Evolutionary conservation across 768 basidiomycete genomes (phyloP).

Genomic region (Kondoa malvinella): DNA sequence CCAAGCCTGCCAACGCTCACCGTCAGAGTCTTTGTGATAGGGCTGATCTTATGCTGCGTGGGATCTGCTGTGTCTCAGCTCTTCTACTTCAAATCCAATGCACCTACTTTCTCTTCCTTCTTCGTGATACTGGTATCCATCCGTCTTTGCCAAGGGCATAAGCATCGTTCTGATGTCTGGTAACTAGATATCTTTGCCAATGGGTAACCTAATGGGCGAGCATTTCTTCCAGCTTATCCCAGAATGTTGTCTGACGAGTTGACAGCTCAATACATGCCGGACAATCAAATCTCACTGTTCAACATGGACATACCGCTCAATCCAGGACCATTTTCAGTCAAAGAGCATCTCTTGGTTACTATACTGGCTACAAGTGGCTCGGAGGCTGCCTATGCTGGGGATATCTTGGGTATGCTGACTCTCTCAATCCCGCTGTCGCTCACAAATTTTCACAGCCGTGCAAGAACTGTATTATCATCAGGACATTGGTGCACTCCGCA

Average conservation of each 20-base stretch:
- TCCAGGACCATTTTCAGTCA: constrained; percentile 27
- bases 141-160: no score
- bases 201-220: constrained; percentile 28
- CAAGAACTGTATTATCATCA: constrained; percentile 28
- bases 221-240: no score
- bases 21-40: constrained; percentile 25
- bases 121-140: constrained; percentile 25
- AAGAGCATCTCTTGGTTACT: constrained; percentile 26
- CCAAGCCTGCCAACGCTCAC: constrained; percentile 27
- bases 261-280: constrained; percentile 22
- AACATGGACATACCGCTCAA: constrained; percentile 18
- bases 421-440: constrained; percentile 15
- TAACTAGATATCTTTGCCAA: constrained; percentile 16
- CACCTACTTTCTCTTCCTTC: constrained; percentile 26
- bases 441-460: constrained; percentile 25
- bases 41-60: constrained; percentile 2
- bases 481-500: constrained; percentile 23
- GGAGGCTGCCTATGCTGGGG: neutral
- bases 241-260: no score
- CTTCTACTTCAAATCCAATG: constrained; percentile 29
- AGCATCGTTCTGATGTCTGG: no score
- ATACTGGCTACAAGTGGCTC: neutral
- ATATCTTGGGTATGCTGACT: neutral
- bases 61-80: constrained; percentile 27
- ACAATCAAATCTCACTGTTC: neutral